Evolutionary conservation across 2,329 filamentous ascomycete species (phyloP).

Genomic region (Spiromastix sp.): DNA sequence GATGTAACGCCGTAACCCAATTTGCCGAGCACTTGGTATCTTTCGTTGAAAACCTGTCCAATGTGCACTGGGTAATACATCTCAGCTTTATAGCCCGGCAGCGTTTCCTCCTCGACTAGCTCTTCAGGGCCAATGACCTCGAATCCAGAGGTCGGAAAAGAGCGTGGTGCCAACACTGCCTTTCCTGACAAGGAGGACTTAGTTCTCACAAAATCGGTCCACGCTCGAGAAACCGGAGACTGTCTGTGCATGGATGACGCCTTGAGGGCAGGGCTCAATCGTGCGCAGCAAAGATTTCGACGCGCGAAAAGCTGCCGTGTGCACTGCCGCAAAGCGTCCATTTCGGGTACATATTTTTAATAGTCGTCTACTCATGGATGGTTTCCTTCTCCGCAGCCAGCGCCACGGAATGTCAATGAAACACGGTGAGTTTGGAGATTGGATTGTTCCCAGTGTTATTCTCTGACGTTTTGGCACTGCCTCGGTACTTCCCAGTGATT

Average conservation of each 20-base stretch:
- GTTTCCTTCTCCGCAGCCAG: no score
- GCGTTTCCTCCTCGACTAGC: constrained; percentile 1
- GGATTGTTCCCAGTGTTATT: no score
- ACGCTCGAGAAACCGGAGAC: no score
- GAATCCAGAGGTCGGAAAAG: constrained; percentile 1
- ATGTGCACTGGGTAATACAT: constrained; percentile 4
- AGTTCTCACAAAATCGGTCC: neutral
- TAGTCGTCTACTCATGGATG: no score
- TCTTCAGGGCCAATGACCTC: constrained; percentile 3
- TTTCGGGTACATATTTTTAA: no score
- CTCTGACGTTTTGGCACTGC: no score
- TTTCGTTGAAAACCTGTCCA: constrained; percentile 1
- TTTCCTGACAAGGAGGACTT: neutral
- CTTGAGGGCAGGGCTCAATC: neutral
- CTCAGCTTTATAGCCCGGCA: neutral
- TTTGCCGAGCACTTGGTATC: constrained; percentile 4
- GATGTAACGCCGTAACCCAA: constrained; percentile 3
- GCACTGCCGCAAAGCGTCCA: neutral
- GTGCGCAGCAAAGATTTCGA: neutral
- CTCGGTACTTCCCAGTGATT: no score
- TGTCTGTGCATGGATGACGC: neutral
- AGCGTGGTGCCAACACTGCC: neutral
- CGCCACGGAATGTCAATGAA: no score
- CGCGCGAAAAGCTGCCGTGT: neutral
- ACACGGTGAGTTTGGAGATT: no score